Evolutionary conservation across 2,329 filamentous ascomycete genomes (phyloP).

Genomic region (Dactylellina parvicollis): DNA sequence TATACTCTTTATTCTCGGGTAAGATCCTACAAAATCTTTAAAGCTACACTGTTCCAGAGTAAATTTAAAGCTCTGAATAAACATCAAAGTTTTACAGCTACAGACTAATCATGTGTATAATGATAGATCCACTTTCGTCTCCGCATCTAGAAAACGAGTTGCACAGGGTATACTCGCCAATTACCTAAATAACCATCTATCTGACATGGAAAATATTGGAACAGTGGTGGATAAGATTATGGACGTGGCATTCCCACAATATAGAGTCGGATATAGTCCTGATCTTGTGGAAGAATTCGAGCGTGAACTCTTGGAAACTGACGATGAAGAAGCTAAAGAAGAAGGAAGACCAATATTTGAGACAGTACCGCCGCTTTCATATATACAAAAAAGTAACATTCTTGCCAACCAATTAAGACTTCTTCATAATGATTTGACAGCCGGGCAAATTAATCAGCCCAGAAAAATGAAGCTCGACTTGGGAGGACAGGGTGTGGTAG

Average conservation of each 20-base stretch:
- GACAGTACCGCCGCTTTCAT: not conserved
- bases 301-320: not conserved
- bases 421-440: not conserved
- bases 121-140: not conserved
- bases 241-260: not conserved
- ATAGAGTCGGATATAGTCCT: not conserved
- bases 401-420: not conserved
- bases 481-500: no score
- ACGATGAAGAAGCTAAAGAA: not conserved
- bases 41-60: not conserved
- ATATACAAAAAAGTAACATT: not conserved
- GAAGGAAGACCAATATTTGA: no score
- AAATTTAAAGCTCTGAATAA: no score
- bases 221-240: not conserved
- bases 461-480: no score
- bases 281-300: not conserved
- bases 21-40: no score
- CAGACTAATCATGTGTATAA: not conserved
- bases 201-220: not conserved
- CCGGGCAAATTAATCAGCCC: no score
- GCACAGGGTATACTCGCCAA: not conserved
- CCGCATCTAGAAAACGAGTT: not conserved
- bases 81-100: no score
- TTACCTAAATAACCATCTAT: not conserved
- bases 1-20: no score